Evolutionary conservation across 1,284 basidiomycete species (phyloP), one percentile per base, ranked within the genome.

Genomic region (Pyrrhoderma lamaoense): DNA sequence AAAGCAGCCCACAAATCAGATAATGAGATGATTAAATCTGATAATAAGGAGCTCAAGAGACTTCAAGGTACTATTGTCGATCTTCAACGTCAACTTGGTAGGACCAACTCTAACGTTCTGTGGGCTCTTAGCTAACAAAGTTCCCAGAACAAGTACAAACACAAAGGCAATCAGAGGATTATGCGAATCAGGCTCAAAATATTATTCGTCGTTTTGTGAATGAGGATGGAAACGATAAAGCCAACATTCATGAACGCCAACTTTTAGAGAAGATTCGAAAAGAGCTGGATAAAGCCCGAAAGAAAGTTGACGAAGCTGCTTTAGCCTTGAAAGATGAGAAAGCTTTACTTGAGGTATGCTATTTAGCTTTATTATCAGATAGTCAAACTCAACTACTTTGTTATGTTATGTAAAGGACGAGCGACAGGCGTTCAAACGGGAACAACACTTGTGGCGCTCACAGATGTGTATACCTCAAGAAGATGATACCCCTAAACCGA

Each of bases 201-300:
- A 54, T 54, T 18, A 37, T 54, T 40, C 47, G 52, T 14, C 52
- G 52, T 18, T 54, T 54, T 23, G 73, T 80, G 8, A 67, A 73
- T 52, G 76, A 72, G 54, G 61, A 76, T 9, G 27, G 27, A 31
- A 76, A 80, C 45, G 60, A 77, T 3, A 75, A 77, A 64, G 71
- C 69, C n/a, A 67, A 62, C n/a, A 79, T 82, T 54, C 71, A 72
- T 35, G 79, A 82, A 59, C 70, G 65, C 42, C 72, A 77, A 44
- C 68, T 73, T 16, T 62, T 85, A 31, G 74, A 77, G 27, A 67
- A 64, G 19, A 69, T 79, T 43, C 71, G 69, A 58, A 66, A 64
- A 45, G 74, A 82, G 43, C 76, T 92, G 5, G 82, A 89, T 47
- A 69, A 74, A 8, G 86, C 92, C 60, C 74, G 84, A 9, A 69